Conservation (phyloP, 1,284 basidiomycete species). For the Volvariella volvacea region DNA sequence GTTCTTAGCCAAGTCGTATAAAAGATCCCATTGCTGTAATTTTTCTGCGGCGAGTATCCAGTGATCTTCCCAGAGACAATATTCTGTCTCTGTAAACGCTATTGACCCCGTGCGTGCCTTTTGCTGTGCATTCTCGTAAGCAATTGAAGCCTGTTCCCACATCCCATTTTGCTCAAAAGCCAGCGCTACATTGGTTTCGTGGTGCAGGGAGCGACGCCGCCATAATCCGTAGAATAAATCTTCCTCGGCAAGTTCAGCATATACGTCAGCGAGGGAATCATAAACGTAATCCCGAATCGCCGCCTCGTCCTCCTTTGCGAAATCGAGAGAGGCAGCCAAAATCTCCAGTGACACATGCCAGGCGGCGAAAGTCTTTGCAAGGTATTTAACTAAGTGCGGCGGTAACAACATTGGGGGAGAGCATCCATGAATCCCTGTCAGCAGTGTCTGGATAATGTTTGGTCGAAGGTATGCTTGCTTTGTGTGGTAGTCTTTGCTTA, state of each 20-base stretch:
- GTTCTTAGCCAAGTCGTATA: slow-evolving; percentile 87
- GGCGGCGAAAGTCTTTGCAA: slow-evolving; percentile 93
- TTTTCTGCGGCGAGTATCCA: slow-evolving; percentile 97
- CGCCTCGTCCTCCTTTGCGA: slow-evolving; percentile 76
- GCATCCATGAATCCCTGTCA: slow-evolving; percentile 82
- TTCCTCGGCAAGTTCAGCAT: slow-evolving; percentile 93
- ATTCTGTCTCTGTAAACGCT: slow-evolving; percentile 93
- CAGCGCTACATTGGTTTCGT: slow-evolving; percentile 89
- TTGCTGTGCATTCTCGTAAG: slow-evolving; percentile 89
- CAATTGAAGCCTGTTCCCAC: slow-evolving; percentile 89
- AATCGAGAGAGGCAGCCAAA: slow-evolving; percentile 73
- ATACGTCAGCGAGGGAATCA: slow-evolving; percentile 92
- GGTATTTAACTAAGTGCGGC: slow-evolving; percentile 93
- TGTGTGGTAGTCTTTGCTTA: slow-evolving; percentile 92
- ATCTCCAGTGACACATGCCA: slow-evolving; percentile 94
- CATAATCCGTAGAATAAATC: slow-evolving; percentile 98
- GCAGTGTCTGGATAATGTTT: slow-evolving; percentile 90
- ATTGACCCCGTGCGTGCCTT: slow-evolving; percentile 81
- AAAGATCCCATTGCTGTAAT: slow-evolving; percentile 95
- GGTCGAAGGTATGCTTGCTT: slow-evolving; percentile 89
- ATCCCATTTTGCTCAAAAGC: slow-evolving; percentile 97
- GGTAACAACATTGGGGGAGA: slow-evolving; percentile 85
- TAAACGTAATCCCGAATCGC: slow-evolving; percentile 80
- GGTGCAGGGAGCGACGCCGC: slow-evolving; percentile 82
- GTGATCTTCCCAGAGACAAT: slow-evolving; percentile 99